phyloP scores from a whole-genome alignment of 306 rosid genomes.

The Trifolium fragiferum region DNA sequence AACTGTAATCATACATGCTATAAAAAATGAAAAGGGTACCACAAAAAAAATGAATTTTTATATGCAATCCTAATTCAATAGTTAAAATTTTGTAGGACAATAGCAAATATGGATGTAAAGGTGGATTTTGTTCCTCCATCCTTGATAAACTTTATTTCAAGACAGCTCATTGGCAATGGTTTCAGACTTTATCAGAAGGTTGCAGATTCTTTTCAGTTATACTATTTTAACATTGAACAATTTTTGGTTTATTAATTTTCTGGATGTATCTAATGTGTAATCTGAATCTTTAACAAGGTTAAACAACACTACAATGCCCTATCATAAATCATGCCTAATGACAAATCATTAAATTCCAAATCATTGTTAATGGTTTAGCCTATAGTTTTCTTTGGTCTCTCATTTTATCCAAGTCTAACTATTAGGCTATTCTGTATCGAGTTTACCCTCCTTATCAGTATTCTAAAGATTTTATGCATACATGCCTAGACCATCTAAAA shows the following conservation, averaged over 20 bases:
- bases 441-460: too few relatives aligned
- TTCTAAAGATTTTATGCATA: not conserved
- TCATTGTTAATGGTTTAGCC: not conserved
- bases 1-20: not conserved
- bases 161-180: slow-evolving; percentile 93
- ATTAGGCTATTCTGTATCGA: not conserved
- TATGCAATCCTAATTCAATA: slow-evolving; percentile 29
- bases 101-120: slow-evolving; percentile 90
- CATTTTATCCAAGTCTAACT: not conserved
- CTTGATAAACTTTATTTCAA: slow-evolving; percentile 83
- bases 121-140: slow-evolving; percentile 87
- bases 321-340: not conserved
- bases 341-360: not conserved
- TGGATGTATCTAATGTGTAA: too few relatives aligned
- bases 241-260: too few relatives aligned
- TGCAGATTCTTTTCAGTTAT: slow-evolving; percentile 30
- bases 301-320: not conserved
- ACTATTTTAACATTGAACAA: slow-evolving; percentile 9
- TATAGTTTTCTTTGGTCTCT: not conserved
- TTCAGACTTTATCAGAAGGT: slow-evolving; percentile 94
- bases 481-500: not conserved
- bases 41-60: slow-evolving; percentile 8
- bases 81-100: slow-evolving; percentile 69
- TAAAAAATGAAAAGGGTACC: slow-evolving; percentile 20
- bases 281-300: not conserved